Percentiles rank a stretch among this genome's conserved stretches.
Conservation (phyloP, 148 eudicot genomes). For the Rhododendron molle region DNA sequence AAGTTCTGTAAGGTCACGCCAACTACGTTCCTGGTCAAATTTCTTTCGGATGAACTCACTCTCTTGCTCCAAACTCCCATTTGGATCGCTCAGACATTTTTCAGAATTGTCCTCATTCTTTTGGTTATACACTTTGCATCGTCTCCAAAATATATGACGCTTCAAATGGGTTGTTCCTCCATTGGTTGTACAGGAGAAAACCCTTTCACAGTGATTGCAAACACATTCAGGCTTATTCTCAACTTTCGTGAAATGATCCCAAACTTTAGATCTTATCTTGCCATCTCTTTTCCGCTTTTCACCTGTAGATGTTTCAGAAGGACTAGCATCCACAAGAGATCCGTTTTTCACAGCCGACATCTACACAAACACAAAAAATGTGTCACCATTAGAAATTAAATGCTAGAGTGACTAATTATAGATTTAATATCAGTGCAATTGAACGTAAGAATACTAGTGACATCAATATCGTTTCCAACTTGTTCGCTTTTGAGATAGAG, state of each 20-base stretch:
- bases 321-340: neutral
- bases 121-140: conserved; percentile 10
- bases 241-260: conserved; percentile 16
- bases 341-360: neutral
- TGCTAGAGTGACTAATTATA: neutral
- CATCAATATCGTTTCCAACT: neutral
- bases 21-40: conserved; percentile 1
- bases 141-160: conserved; percentile 17
- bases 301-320: neutral
- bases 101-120: neutral
- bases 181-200: conserved; percentile 11
- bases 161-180: conserved; percentile 19
- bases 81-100: neutral
- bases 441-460: neutral
- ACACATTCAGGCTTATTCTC: conserved; percentile 15
- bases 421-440: neutral
- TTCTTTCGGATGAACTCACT: conserved; percentile 1
- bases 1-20: conserved; percentile 4
- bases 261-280: conserved; percentile 14
- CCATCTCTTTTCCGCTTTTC: conserved; percentile 12
- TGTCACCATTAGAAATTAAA: neutral
- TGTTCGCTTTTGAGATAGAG: neutral
- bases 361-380: neutral
- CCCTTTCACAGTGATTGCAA: conserved; percentile 6
- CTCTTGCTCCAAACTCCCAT: neutral